These are phyloP conservation scores for Aspergillus diversus DNA, from an alignment of 495 filamentous ascomycete species.

Conservation along the genomic window DNA sequence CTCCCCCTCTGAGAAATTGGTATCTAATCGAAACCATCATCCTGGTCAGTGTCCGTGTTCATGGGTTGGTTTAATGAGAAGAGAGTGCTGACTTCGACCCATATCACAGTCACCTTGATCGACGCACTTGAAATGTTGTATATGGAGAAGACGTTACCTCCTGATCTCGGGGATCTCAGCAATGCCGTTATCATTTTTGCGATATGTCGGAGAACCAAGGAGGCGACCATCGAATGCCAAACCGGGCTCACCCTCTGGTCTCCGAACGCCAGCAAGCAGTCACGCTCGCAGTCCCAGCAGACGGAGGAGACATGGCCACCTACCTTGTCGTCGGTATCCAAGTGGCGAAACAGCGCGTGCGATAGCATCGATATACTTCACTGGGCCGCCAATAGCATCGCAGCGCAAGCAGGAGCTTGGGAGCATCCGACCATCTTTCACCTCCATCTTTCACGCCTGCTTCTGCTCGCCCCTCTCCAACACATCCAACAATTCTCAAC, in stretches of 20 bases:
- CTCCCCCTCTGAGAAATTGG: neutral
- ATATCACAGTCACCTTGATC: too few relatives aligned
- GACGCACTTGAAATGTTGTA: neutral
- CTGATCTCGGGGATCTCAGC: neutral
- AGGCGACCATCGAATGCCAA: neutral
- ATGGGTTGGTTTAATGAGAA: too few relatives aligned
- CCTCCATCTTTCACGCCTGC: neutral
- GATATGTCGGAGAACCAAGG: neutral
- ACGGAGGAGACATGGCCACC: neutral
- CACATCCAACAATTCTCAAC: neutral
- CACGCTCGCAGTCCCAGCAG: neutral
- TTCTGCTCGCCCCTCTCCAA: neutral
- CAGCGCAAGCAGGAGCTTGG: neutral
- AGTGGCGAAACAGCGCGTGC: neutral
- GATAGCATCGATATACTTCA: neutral
- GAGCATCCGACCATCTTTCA: slow-evolving; percentile 1
- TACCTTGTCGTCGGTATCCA: neutral
- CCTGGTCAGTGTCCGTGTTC: too few relatives aligned
- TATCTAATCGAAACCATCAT: too few relatives aligned
- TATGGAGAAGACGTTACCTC: neutral
- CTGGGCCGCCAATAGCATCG: neutral
- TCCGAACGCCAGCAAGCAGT: neutral
- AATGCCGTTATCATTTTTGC: neutral
- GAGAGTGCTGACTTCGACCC: too few relatives aligned
- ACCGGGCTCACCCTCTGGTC: neutral